A percentile compares a stretch with the other conserved stretches of the same genome.
Conservation (phyloP, 2,329 filamentous ascomycete genomes). For the Curvularia verruculosa region DNA sequence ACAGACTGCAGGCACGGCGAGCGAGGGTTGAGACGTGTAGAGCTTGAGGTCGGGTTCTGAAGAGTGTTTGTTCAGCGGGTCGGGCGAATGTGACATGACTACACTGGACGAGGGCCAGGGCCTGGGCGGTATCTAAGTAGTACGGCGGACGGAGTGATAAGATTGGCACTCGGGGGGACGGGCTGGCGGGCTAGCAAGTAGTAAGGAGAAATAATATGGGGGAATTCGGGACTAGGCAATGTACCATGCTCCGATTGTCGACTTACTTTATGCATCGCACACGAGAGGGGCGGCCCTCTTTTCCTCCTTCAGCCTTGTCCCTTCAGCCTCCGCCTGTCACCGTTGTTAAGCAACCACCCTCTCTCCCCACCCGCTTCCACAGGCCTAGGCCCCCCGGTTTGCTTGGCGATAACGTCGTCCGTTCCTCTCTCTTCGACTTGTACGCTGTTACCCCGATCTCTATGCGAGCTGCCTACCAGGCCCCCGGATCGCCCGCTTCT, state of each 20-base stretch:
- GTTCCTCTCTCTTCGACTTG: neutral
- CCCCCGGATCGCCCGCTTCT: slow-evolving; percentile 1
- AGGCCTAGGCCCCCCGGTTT: neutral
- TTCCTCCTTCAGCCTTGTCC: neutral
- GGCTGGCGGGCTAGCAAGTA: slow-evolving; percentile 13
- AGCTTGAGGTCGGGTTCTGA: slow-evolving; percentile 40
- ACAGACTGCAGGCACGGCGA: slow-evolving; percentile 53
- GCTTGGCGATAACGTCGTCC: slow-evolving; percentile 3
- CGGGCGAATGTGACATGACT: slow-evolving; percentile 27
- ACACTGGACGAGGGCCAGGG: slow-evolving; percentile 7
- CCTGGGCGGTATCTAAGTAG: slow-evolving; percentile 8
- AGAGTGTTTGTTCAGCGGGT: slow-evolving; percentile 26
- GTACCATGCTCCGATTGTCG: slow-evolving; percentile 12
- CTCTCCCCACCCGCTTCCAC: neutral
- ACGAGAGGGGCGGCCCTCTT: slow-evolving; percentile 16
- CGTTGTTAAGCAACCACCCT: neutral
- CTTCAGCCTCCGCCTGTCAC: slow-evolving; percentile 19
- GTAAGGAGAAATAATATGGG: slow-evolving; percentile 27
- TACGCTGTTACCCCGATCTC: too few species aligned
- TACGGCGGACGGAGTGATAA: neutral
- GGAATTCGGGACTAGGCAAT: slow-evolving; percentile 10
- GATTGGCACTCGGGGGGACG: slow-evolving; percentile 8
- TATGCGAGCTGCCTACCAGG: slow-evolving; percentile 5
- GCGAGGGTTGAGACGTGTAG: slow-evolving; percentile 55
- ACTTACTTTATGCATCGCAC: neutral